phyloP scores from a whole-genome alignment of 2,329 filamentous ascomycete genomes.

The Fusarium xylarioides region DNA sequence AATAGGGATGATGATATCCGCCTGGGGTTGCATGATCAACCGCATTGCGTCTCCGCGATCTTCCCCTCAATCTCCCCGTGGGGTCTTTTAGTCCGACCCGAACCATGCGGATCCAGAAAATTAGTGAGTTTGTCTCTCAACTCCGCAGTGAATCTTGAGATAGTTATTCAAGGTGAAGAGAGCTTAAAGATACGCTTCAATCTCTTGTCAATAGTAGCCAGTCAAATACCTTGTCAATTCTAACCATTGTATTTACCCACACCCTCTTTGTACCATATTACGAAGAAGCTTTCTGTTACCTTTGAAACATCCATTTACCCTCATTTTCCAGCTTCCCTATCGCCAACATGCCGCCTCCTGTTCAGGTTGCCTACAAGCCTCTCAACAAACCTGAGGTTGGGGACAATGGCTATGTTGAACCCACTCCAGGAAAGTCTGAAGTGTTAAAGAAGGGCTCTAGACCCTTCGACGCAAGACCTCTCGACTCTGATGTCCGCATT shows the following conservation, averaged over 20 bases:
- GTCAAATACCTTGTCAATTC: not conserved
- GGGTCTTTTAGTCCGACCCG: slow-evolving; percentile 10
- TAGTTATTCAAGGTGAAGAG: not conserved
- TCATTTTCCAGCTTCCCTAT: no score
- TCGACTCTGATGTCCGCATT: slow-evolving; percentile 35
- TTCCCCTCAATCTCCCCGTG: slow-evolving; percentile 23
- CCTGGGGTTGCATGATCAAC: not conserved
- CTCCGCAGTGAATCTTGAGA: not conserved
- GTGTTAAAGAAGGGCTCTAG: slow-evolving; percentile 31
- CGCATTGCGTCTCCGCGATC: slow-evolving; percentile 12
- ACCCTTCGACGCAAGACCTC: slow-evolving; percentile 29
- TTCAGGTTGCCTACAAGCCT: slow-evolving; percentile 38
- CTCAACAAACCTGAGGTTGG: slow-evolving; percentile 32
- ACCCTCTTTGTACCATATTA: not conserved
- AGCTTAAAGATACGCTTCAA: slow-evolving; percentile 11
- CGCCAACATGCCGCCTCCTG: slow-evolving; percentile 27
- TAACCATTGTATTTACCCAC: not conserved
- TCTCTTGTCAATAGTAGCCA: not conserved
- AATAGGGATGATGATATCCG: not conserved
- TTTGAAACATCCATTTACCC: rapidly evolving
- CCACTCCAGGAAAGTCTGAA: slow-evolving; percentile 28
- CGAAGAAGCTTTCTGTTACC: not conserved
- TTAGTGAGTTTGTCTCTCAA: not conserved
- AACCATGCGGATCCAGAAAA: not conserved
- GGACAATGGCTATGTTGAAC: slow-evolving; percentile 33